Evolutionary conservation across 208 protist genomes (phyloP).

Genomic region (Leishmania mexicana): DNA sequence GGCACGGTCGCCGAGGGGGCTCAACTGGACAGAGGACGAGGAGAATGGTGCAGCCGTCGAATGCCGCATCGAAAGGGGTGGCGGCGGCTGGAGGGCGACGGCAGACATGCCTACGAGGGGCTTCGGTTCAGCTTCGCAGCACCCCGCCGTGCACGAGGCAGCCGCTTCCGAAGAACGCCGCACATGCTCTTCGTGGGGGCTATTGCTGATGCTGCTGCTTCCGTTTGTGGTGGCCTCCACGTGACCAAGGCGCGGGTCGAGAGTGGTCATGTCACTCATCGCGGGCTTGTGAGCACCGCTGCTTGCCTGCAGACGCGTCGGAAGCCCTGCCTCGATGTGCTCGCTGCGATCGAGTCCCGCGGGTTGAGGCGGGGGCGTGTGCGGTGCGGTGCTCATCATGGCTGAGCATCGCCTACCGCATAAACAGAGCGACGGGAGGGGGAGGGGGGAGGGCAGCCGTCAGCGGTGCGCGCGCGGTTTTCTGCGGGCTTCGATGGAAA

Average conservation of each 20-base stretch:
- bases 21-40: not conserved
- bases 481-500: no score
- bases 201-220: slow-evolving; percentile 2
- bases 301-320: not conserved
- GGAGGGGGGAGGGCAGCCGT: not conserved
- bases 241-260: not conserved
- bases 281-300: not conserved
- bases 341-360: not conserved
- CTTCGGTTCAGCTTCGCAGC: not conserved
- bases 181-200: not conserved
- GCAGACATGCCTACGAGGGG: not conserved
- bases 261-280: not conserved
- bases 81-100: not conserved
- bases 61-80: not conserved
- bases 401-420: not conserved
- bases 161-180: not conserved
- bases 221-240: not conserved
- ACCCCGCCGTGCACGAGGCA: not conserved
- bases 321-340: not conserved
- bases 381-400: not conserved
- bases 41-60: not conserved
- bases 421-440: not conserved
- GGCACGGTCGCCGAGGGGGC: not conserved
- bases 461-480: no score
- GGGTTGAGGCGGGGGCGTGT: not conserved